Base-by-base conservation (phyloP, 2,329 filamentous ascomycete species). In the Fusarium setosum region DNA sequence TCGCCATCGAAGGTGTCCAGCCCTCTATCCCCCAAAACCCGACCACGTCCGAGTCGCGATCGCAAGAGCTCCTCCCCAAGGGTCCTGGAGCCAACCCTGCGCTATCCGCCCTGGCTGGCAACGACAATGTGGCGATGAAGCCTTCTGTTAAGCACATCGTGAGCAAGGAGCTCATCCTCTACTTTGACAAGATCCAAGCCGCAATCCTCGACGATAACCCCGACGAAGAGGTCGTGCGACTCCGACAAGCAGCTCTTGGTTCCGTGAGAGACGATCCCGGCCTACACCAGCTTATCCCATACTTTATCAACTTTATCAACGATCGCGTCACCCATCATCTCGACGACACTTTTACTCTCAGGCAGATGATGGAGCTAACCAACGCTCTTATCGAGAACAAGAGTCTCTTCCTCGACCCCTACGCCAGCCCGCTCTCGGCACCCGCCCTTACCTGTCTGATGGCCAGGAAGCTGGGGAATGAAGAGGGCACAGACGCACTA, bases 11-110 rank as follows among this genome's bases (percentile, higher is more conserved):
- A 83, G 96, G 96, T 59, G 96, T 98, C 24, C 95, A 99, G 76
- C 96, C 96, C 3, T 92, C 94, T 1, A 97, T 98, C 71, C 94
- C 95, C 2, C 95, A 98, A 78, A 99, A 99, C 77, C 96, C 96
- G 7, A 96, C 94, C 2, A 90, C 92, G 6, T 89, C 90, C 73
- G 94, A 97, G 76, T 90, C 93, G 26, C 87, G 93, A 61, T 89
- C 91, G 50, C 91, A 94, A 74, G 94, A 97, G 72, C 85, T 97
- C 26, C 85, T 96, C 17, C 92, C 94, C 29, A 98, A 97, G 80
- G 95, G 94, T 6, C 90, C 93, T 4, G 93, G 93, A 64, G 92
- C 93, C 20, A 97, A 97, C 73, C 90, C 92, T 6, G 92, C 93
- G 41, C 85, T 97, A 38, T 75, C 92, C 9, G 92, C 93, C 51